Base-by-base conservation (phyloP, 2,329 filamentous ascomycete genomes). In the Thermochaetoides dissita region DNA sequence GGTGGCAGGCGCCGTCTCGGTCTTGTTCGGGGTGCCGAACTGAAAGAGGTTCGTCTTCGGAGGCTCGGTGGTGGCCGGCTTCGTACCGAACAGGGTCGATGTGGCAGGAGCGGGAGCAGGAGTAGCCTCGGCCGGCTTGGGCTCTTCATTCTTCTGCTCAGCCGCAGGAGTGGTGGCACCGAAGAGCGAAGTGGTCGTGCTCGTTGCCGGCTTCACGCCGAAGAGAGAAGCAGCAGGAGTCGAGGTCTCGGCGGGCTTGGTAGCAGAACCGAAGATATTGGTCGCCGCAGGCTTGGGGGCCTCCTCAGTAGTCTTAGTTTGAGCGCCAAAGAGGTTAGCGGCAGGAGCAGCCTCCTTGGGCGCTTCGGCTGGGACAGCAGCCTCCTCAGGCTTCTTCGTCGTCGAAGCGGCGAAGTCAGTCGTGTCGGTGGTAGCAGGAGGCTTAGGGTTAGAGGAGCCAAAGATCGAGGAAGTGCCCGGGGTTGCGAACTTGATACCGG, bases 401-500 rank as follows among this genome's bases (percentile, higher is more conserved):
- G 39, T 30, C 6, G 42, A 24, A 10, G 45, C 47, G 7, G 46
- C 51, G 34, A 54, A 53, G 46, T 46, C 40, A 30, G 50, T 39
- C 36, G 38, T 48, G 33, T 52, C 38, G 11, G 51, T 34, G 17
- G 45, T 42, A 33, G 50, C 45, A 10, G 59, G 54, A 51, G 67
- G 64, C 7, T 59, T 45, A n/a, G 59, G 53, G 33, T 51, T 17
- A 40, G 53, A 43, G 34, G 34, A 10, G 35, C 59, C 56, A 46
- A 65, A 63, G 9, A 59, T 31, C 10, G 52, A 37, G 31, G 50
- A 47, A 31, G 50, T 48, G 33, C 59, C 41, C 30, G 59, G 53
- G 8, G 56, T 43, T 41, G 64, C 64, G 52, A 75, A 75, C 53
- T 74, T 75, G 55, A 78, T 72, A 2, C 72, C 72, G 1, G 59